These are phyloP conservation scores for Backusella luteola DNA, from an alignment of 192 early-diverging fungal genomes.

Conservation along the genomic window DNA sequence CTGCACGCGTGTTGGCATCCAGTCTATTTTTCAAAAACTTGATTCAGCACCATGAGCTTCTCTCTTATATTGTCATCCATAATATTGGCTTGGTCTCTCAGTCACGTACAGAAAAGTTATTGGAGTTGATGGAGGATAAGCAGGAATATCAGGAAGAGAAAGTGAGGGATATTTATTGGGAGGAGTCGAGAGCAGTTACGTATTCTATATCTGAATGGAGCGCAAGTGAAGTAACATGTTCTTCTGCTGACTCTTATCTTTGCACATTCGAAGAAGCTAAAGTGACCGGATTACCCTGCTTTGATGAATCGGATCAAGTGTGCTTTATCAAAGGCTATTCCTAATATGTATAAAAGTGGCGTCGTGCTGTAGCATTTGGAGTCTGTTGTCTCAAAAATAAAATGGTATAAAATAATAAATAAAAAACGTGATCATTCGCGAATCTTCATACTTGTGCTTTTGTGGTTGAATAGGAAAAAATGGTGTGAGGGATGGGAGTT, in stretches of 20 bases:
- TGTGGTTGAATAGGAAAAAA: neutral
- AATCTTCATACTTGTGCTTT: neutral
- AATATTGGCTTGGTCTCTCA: conserved; percentile 17
- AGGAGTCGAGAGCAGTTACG: neutral
- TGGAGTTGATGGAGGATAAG: neutral
- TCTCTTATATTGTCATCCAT: conserved; percentile 32
- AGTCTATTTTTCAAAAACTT: conserved; percentile 3
- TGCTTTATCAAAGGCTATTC: conserved; percentile 37
- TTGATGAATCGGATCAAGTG: conserved; percentile 30
- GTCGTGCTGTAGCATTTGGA: neutral
- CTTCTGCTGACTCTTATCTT: conserved; percentile 3
- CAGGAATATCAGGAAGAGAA: neutral
- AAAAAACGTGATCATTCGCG: neutral
- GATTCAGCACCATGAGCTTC: neutral
- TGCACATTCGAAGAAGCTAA: conserved; percentile 20
- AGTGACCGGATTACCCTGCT: conserved; percentile 22
- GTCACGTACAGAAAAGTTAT: neutral
- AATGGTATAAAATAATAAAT: neutral
- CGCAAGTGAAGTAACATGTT: neutral
- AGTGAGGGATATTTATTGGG: neutral
- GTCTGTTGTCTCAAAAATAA: neutral
- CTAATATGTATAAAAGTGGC: neutral
- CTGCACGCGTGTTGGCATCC: conserved; percentile 8
- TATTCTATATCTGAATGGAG: conserved; percentile 6
- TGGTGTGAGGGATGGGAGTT: neutral